phyloP scores from a whole-genome alignment of 1,284 basidiomycete species.

The Caloboletus firmus region DNA sequence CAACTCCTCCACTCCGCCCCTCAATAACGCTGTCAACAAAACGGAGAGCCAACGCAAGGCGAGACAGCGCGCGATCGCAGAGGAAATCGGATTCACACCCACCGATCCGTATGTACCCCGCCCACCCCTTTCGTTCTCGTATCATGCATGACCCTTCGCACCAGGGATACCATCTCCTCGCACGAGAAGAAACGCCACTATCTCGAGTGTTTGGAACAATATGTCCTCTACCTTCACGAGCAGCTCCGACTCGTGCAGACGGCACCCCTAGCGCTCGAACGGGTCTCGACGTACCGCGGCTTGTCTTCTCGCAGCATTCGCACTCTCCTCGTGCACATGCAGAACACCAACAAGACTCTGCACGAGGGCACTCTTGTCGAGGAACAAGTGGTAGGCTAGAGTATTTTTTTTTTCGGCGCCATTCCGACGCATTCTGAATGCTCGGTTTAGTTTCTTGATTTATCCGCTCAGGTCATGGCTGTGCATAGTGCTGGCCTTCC shows the following conservation, averaged over 20 bases:
- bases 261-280: slow-evolving; percentile 51
- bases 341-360: slow-evolving; percentile 50
- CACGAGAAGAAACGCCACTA: slow-evolving; percentile 76
- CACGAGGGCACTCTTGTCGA: slow-evolving; percentile 49
- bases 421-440: neutral
- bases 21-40: slow-evolving; percentile 22
- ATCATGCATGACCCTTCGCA: neutral
- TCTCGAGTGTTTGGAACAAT: slow-evolving; percentile 68
- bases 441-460: slow-evolving; percentile 28
- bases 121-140: neutral
- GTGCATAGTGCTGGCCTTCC: slow-evolving; percentile 27
- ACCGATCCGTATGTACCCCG: slow-evolving; percentile 54
- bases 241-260: slow-evolving; percentile 53
- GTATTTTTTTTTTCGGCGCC: neutral
- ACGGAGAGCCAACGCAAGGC: slow-evolving; percentile 51
- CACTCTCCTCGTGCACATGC: slow-evolving; percentile 65
- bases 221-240: slow-evolving; percentile 62
- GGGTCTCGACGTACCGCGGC: slow-evolving; percentile 54
- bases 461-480: slow-evolving; percentile 32
- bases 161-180: slow-evolving; percentile 65
- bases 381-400: slow-evolving; percentile 49
- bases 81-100: slow-evolving; percentile 55
- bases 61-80: slow-evolving; percentile 51
- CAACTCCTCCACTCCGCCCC: neutral
- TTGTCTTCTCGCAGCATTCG: slow-evolving; percentile 57